Base-by-base conservation (phyloP, 129 eudicot genomes). In the Helichrysum umbraculigerum region DNA sequence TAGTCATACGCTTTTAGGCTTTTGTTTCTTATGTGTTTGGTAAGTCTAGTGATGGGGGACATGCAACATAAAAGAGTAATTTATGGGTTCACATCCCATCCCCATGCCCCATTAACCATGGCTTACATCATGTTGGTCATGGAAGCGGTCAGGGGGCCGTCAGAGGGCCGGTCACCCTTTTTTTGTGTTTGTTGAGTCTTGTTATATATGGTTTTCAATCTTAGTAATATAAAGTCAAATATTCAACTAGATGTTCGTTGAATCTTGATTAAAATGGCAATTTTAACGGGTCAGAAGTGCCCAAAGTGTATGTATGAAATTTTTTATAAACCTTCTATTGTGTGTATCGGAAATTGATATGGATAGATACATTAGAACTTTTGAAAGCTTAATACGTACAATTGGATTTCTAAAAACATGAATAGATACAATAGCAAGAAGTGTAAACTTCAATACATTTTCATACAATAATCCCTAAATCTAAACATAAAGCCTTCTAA, bases 21-120 rank as follows among this genome's bases (percentile, higher is more conserved):
- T 71, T 71, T 71, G 28, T 16, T 50, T 66, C 25, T 76, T 30
- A 60, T 52, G 33, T 76, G 25, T 17, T 67, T 1, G 50, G 42
- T 42, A 22, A n/a, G 29, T 57, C 14, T 8, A n/a, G 12, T 57
- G 4, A 9, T 57, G 28, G 28, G 62, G 28, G 29, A 21, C n/a
- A 47, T 47, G 47, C 14, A 41, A 7, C 14, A 41, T 41, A 41
- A 41, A 41, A 41, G 47, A 2, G 8, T 10, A 41, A 9, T 8
- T 41, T 12, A 41, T 41, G 47, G 47, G 47, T 41, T 41, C 47
- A 41, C 2, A 41, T 41, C 17, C 54, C 0, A 47, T 47, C 54
- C n/a, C 54, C 54, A 47, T 47, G 6, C 12, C 54, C 47, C 54
- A 3, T 47, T 47, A 47, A 47, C 54, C 54, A 47, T 47, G 54